Percentiles rank a stretch among this genome's conserved stretches.
Conservation (phyloP, 768 basidiomycete genomes). For the Lactarius quietus region DNA sequence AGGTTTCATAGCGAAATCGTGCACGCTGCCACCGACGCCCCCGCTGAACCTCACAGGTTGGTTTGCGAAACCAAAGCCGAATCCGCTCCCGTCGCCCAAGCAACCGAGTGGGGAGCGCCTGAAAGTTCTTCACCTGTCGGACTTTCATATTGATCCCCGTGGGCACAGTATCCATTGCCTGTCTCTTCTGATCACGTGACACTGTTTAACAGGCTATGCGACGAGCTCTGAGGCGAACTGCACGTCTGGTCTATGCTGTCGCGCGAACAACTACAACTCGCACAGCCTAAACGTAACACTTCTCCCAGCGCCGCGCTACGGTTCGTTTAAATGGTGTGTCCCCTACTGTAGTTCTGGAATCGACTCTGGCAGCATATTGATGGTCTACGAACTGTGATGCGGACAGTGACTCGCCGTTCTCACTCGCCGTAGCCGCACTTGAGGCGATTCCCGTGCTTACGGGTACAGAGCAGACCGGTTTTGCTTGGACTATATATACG, state of each 20-base stretch:
- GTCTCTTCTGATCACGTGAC: constrained; percentile 8
- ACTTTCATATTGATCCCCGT: constrained; percentile 75
- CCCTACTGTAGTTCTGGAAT: background rate
- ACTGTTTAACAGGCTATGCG: constrained; percentile 49
- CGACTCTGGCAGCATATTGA: background rate
- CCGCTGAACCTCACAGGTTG: constrained; percentile 62
- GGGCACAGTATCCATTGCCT: constrained; percentile 22
- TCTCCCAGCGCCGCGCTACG: constrained; percentile 64
- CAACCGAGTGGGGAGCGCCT: constrained; percentile 59
- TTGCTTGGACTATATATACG: constrained; percentile 64
- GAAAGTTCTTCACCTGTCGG: constrained; percentile 72
- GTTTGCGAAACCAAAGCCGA: constrained; percentile 77
- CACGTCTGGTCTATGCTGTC: constrained; percentile 62
- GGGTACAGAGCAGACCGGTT: constrained; percentile 55
- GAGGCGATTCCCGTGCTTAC: constrained; percentile 65
- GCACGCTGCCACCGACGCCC: constrained; percentile 53
- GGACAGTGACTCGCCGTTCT: constrained; percentile 55
- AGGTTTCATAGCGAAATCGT: constrained; percentile 49
- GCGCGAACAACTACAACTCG: constrained; percentile 48
- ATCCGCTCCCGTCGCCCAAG: constrained; percentile 53
- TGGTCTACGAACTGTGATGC: background rate
- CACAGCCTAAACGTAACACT: constrained; percentile 49
- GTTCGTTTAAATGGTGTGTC: constrained; percentile 54
- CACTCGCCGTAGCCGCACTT: constrained; percentile 56
- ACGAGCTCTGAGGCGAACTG: constrained; percentile 73